Evolutionary conservation across 2,329 filamentous ascomycete species (phyloP).

Genomic region (Magnaporthiopsis incrustans): DNA sequence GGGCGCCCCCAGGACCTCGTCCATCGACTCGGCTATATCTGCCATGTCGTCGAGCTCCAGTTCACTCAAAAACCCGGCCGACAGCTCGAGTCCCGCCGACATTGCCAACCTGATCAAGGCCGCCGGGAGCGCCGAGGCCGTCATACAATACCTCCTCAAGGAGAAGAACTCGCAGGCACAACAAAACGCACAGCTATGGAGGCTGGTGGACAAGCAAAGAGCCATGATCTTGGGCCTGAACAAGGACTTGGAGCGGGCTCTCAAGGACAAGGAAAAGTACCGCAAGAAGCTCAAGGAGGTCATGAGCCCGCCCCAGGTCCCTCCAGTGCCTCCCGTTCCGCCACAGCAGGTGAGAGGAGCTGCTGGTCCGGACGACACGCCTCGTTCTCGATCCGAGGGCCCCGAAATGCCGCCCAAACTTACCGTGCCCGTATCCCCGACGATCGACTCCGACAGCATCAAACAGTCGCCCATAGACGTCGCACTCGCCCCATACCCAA

Average conservation of each 20-base stretch:
- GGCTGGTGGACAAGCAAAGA: conserved; percentile 90
- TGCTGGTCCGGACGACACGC: not conserved
- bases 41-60: conserved; percentile 56
- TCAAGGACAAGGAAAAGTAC: conserved; percentile 94
- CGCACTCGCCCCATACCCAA: conserved; percentile 53
- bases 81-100: conserved; percentile 49
- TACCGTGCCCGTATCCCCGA: conserved; percentile 39
- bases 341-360: not conserved
- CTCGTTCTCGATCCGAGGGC: not conserved
- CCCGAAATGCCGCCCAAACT: conserved; percentile 7
- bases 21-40: conserved; percentile 90
- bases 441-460: conserved; percentile 39
- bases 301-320: conserved; percentile 31
- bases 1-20: conserved; percentile 62
- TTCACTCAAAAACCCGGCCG: conserved; percentile 49
- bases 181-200: conserved; percentile 91
- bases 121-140: conserved; percentile 81
- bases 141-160: conserved; percentile 79
- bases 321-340: conserved; percentile 14
- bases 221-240: conserved; percentile 90
- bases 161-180: conserved; percentile 84
- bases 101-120: conserved; percentile 71
- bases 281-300: conserved; percentile 81
- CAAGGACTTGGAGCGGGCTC: conserved; percentile 80
- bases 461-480: conserved; percentile 53